Evolutionary conservation across 331 rosid species (phyloP).

Genomic region (Quercus lobata): DNA sequence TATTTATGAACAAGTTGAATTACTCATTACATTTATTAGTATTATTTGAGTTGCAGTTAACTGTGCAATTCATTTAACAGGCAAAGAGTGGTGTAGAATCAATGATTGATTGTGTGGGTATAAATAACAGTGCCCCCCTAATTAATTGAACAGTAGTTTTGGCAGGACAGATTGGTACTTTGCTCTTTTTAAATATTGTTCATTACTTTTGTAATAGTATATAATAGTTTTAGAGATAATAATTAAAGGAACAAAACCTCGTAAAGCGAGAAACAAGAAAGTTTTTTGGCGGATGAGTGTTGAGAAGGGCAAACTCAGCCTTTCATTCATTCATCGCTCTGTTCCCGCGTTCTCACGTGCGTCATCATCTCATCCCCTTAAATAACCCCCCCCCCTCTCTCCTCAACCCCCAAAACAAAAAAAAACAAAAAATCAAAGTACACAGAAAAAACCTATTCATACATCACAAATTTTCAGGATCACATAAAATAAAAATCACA

Average conservation of each 20-base stretch:
- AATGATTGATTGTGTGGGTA: no score
- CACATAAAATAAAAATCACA: no score
- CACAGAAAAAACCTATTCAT: not conserved
- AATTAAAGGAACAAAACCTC: conserved; percentile 23
- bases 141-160: no score
- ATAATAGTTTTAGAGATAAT: not conserved
- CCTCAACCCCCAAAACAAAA: not conserved
- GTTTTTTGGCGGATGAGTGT: conserved; percentile 16
- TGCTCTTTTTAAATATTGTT: not conserved
- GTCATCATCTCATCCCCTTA: conserved; percentile 33
- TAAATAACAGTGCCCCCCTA: no score
- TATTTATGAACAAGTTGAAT: no score
- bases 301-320: conserved; percentile 18
- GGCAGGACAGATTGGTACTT: not conserved
- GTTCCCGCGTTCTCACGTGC: conserved; percentile 58
- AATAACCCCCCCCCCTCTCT: not conserved
- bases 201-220: not conserved
- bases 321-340: conserved; percentile 42
- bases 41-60: no score
- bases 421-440: not conserved
- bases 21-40: no score
- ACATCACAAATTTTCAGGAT: not conserved
- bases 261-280: conserved; percentile 29
- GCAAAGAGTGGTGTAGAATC: no score
- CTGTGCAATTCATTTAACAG: no score